Evolutionary conservation across 441 rosid genomes (phyloP), one percentile per base, ranked within the genome.

Genomic region (Erodium trifolium): DNA sequence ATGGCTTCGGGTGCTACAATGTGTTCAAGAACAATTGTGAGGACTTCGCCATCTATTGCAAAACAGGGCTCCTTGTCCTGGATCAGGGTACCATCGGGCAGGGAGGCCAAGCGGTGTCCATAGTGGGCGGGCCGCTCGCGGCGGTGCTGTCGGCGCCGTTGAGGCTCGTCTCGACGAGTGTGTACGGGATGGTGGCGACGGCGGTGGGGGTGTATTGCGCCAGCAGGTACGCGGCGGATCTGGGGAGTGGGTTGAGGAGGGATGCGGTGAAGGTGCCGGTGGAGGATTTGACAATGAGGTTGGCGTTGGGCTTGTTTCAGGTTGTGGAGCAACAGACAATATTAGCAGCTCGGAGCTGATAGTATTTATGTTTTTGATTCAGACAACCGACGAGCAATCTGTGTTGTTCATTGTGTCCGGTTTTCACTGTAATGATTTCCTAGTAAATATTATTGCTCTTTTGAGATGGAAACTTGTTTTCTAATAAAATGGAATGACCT

Each of bases 181-280:
- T 89, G 19, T 91, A 88, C n/a, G 95, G 96, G 3, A 91, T 89
- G 93, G 97, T 87, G 0, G 96, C 89, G n/a, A 83, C 90, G 1
- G 93, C 92, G 0, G 81, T 86, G 4, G 79, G 89, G n/a, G 85
- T 88, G 39, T 93, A 93, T 45, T 93, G 94, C 27, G 87, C 74
- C 0, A 87, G 89, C 70, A 84, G 97, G 73, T 89, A 85, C 75
- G 95, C 97, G 12, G 83, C 92, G 65, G 98, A 93, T 77, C 83
- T 93, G 1, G 98, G 96, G 18, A 74, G 77, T 0, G 73, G 77
- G 67, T 78, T 81, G 86, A 86, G 97, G 77, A 90, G 72, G 68
- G 93, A 89, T 17, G 95, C 85, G 9, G 81, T 81, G 60, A 91
- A 89, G 82, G 82, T 93, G 3, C 75, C 83, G 0, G 92, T 79